These are phyloP conservation scores for Akanthomyces dipterigenus DNA, from an alignment of 2,329 filamentous ascomycete species.

Conservation along the genomic window DNA sequence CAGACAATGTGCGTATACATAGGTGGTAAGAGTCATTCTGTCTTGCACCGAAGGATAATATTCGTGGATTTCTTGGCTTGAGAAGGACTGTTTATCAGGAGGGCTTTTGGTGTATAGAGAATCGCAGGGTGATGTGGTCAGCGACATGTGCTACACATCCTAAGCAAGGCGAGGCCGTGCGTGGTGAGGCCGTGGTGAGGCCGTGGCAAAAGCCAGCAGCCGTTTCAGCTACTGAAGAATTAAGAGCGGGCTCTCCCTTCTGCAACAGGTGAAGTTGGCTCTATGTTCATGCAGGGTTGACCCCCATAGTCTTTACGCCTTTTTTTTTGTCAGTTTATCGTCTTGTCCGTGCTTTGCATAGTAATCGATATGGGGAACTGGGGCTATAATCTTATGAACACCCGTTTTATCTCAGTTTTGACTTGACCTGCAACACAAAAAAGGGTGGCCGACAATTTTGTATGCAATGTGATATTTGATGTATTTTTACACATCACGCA, in stretches of 20 bases:
- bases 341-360: not conserved
- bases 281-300: not conserved
- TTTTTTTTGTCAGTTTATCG: not conserved
- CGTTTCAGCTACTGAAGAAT: not conserved
- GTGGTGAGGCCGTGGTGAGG: not conserved
- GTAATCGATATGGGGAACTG: no score
- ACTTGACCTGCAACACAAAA: no score
- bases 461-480: not conserved
- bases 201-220: not conserved
- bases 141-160: not conserved
- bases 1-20: no score
- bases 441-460: not conserved
- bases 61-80: no score
- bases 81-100: not conserved
- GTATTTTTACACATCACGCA: not conserved
- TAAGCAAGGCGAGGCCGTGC: no score
- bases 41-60: no score
- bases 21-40: no score
- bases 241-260: not conserved
- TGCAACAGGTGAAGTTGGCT: not conserved
- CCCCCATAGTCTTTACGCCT: not conserved
- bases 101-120: not conserved
- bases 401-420: no score
- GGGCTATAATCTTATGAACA: no score
- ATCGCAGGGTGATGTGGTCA: not conserved